These are phyloP conservation scores for Colletotrichum musicola DNA, from an alignment of 2,329 filamentous ascomycete species.

Conservation along the genomic window DNA sequence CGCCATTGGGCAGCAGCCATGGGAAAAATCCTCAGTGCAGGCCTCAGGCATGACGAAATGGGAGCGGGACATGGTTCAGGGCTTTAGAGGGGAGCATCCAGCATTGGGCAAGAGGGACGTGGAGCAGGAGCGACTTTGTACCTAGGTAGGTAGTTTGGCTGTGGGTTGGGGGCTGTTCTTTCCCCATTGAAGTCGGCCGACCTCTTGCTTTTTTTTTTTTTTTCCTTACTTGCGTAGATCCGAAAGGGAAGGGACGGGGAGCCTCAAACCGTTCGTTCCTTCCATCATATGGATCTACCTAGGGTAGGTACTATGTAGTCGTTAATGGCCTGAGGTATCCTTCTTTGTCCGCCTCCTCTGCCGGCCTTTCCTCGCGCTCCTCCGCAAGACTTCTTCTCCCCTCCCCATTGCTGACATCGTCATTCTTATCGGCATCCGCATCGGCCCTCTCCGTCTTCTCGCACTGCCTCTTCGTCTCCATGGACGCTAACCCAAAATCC, in stretches of 20 bases:
- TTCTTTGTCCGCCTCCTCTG: conserved; percentile 4
- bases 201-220: no score
- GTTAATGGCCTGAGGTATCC: neutral
- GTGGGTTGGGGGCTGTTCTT: no score
- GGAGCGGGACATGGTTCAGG: conserved; percentile 27
- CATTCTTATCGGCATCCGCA: neutral
- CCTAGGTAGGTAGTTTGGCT: no score
- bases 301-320: no score
- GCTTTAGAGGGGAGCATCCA: neutral
- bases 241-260: neutral
- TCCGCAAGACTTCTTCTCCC: neutral
- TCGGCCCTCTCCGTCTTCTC: neutral
- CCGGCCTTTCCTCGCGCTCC: no score
- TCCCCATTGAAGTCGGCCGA: no score
- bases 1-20: neutral
- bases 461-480: conserved; percentile 18
- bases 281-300: neutral
- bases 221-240: no score
- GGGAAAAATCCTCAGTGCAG: neutral
- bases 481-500: conserved; percentile 18
- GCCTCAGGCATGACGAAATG: neutral
- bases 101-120: no score
- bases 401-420: neutral
- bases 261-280: conserved; percentile 1
- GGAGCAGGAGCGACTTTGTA: no score